Base-by-base conservation (phyloP, 192 early-diverging fungal species). In the Chytriomyces hyalinus region DNA sequence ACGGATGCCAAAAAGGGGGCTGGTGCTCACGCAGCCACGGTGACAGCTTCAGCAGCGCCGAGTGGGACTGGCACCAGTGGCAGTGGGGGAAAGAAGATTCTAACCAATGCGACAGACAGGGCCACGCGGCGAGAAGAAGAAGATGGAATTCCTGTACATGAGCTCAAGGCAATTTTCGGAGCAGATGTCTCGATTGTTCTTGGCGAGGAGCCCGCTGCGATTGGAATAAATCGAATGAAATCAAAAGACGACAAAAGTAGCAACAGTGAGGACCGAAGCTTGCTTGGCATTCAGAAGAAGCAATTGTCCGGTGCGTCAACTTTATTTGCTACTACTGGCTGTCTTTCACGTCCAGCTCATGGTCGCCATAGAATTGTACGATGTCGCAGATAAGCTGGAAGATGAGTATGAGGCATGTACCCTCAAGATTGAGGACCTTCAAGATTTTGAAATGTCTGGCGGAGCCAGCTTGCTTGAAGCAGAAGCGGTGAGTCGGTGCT, bases 391-490 rank as follows among this genome's bases (percentile, higher is more conserved):
- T 8, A 62, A 61, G 9, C 22, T 73, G n/a, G 46, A 73, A 73
- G 72, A 73, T 49, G 61, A 73, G 20, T 10, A 63, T 20, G 72
- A 73, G 13, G n/a, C 13, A 22, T 20, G 17, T 15, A 59, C 28
- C 20, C 1, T 73, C 24, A 17, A 46, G 22, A 62, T 62, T 36
- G 60, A 73, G 63, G 72, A 73, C 22, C 43, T 73, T 11, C 57
- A 73, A 63, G 72, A 73, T 9, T 73, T 73, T 49, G 36, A 61
- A 46, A 8, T 47, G 11, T 11, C 59, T 17, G 53, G 59, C 28
- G 72, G 72, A 17, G 20, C 36, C 59, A 20, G 43, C 6, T 10
- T 36, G 20, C 57, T 59, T 10, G 72, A 73, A 63, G 36, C 59
- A 11, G 13, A 28, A 24, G 44, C 44, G 10, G 53, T 57, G 53